Conservation (phyloP, 1,284 basidiomycete species). For the Tylopilus orsonianus region DNA sequence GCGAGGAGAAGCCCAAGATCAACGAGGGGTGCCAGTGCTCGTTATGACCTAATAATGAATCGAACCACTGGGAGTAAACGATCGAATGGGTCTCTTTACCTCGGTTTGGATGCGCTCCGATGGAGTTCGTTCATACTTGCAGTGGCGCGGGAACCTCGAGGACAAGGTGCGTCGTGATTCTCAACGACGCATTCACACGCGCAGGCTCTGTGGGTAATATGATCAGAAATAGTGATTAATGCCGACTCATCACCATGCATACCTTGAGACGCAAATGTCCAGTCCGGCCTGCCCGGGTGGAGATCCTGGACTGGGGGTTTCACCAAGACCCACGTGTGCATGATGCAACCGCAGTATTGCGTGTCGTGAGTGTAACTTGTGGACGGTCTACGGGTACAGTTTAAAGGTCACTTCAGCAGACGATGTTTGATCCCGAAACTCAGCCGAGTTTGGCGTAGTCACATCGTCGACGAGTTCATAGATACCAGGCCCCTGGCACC, state of each 20-base stretch:
- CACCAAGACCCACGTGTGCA: not conserved
- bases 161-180: constrained; percentile 18
- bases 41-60: not conserved
- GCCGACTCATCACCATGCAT: constrained; percentile 1
- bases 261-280: not conserved
- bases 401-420: too few species aligned
- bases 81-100: constrained; percentile 11
- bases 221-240: not conserved
- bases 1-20: not conserved
- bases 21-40: not conserved
- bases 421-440: not conserved
- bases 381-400: too few species aligned
- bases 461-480: not conserved
- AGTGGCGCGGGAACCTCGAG: constrained; percentile 13
- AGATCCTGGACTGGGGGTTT: not conserved
- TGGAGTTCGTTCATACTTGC: not conserved
- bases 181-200: not conserved
- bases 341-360: not conserved
- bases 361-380: not conserved
- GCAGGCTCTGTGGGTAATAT: not conserved
- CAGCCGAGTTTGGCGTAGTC: not conserved
- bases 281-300: not conserved
- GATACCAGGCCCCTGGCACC: not conserved
- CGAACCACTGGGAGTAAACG: constrained; percentile 9
- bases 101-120: not conserved